These are phyloP conservation scores for Chrysoporthe deuterocubensis DNA, from an alignment of 2,329 filamentous ascomycete genomes.

Conservation along the genomic window DNA sequence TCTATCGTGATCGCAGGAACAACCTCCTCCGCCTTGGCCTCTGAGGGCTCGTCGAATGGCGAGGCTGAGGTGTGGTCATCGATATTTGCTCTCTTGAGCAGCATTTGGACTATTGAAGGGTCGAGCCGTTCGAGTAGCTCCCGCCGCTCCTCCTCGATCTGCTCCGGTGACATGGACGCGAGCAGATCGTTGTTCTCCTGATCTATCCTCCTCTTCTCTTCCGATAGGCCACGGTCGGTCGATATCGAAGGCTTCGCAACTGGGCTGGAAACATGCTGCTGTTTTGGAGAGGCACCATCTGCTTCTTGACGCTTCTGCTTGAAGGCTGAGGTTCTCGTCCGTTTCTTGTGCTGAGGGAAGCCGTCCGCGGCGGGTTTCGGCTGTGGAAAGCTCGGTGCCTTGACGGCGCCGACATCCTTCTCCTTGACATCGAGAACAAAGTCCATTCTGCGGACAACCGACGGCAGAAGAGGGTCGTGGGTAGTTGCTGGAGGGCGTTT, in stretches of 20 bases:
- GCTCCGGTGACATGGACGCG: constrained; percentile 76
- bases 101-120: constrained; percentile 73
- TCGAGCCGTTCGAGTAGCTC: constrained; percentile 82
- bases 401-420: constrained; percentile 62
- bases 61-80: constrained; percentile 59
- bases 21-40: constrained; percentile 18
- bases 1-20: constrained; percentile 43
- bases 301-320: constrained; percentile 65
- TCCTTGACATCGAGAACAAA: constrained; percentile 78
- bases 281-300: neutral
- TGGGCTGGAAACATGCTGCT: constrained; percentile 16
- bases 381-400: constrained; percentile 66
- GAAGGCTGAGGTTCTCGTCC: constrained; percentile 75
- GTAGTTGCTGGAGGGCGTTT: neutral
- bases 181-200: constrained; percentile 78
- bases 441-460: constrained; percentile 36
- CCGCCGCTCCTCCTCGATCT: constrained; percentile 79
- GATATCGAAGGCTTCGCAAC: constrained; percentile 29
- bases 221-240: constrained; percentile 42
- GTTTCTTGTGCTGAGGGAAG: constrained; percentile 88
- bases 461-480: neutral
- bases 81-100: constrained; percentile 77
- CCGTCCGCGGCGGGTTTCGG: constrained; percentile 65
- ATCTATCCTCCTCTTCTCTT: constrained; percentile 76
- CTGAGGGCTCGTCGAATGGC: constrained; percentile 44